Percentiles rank a stretch among this genome's conserved stretches.
Conservation (phyloP, 1,284 basidiomycete genomes). For the Omphalotus olearius region DNA sequence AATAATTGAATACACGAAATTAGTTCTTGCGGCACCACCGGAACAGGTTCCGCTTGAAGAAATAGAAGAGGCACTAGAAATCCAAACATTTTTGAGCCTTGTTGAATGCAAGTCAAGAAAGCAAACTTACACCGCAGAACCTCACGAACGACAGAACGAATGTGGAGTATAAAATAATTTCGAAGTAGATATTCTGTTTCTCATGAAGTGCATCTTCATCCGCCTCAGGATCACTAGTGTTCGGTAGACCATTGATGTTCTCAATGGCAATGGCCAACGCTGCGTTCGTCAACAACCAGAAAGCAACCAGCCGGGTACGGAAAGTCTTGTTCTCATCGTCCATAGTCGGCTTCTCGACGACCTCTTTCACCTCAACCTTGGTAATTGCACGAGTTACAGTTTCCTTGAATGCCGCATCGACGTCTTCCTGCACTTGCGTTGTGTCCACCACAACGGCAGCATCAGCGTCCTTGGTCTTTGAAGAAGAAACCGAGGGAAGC, state of each 20-base stretch:
- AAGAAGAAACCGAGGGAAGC: conserved; percentile 86
- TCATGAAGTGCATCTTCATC: conserved; percentile 45
- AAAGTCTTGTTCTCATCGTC: conserved; percentile 94
- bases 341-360: conserved; percentile 77
- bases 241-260: conserved; percentile 74
- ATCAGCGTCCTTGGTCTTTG: conserved; percentile 74
- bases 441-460: conserved; percentile 81
- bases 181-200: conserved; percentile 80
- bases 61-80: conserved; percentile 73
- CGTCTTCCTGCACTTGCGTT: conserved; percentile 78
- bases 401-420: conserved; percentile 91
- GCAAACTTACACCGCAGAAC: conserved; percentile 72
- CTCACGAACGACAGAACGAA: conserved; percentile 80
- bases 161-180: conserved; percentile 85
- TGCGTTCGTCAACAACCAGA: conserved; percentile 87
- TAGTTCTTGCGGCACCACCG: conserved; percentile 74
- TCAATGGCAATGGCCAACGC: conserved; percentile 78
- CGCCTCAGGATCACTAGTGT: conserved; percentile 18
- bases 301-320: conserved; percentile 82
- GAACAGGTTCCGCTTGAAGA: conserved; percentile 81
- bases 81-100: conserved; percentile 17
- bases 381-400: conserved; percentile 92
- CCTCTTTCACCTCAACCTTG: conserved; percentile 70
- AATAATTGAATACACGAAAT: conserved; percentile 13
- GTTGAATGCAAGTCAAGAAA: neutral